Base-by-base conservation (phyloP, 2,329 filamentous ascomycete species). In the Trichoderma lentiforme region DNA sequence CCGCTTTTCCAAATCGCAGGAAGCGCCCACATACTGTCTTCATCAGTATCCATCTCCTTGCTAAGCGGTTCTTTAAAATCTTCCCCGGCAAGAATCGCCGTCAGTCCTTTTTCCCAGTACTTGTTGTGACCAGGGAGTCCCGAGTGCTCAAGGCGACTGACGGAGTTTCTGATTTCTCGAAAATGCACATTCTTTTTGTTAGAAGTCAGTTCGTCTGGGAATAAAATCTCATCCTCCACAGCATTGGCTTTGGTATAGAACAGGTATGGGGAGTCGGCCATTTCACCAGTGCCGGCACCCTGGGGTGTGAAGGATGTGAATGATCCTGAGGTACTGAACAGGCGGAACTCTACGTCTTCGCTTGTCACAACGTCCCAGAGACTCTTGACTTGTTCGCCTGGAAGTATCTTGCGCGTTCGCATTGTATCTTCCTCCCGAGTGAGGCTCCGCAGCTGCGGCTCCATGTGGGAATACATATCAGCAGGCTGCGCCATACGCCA, bases 171-270 rank as follows among this genome's bases (percentile, higher is more conserved):
- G 0, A 77, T 75, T 62, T 76, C 71, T 0, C 76, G 68, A 36
- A 79, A 79, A 1, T 74, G 72, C 3, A 73, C 72, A 2, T 30
- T 75, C 7, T 73, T 53, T 18, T 60, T 77, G 1, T 73, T 61
- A 0, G 73, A 71, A 3, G 6, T 57, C 0, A 73, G 26, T 30
- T 79, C 78, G 5, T 79, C 74, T 0, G 77, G 77, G 11, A 79
- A 79, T 15, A 79, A 36, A 6, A 79, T 61, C 2, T 56, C 68
- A 9, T 79, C 78, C 53, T 79, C 77, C 3, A 57, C 72, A 2
- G 58, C 61, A 21, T 78, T 76, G 12, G 71, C 76, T 7, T 76
- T 58, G 67, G 75, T 79, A 61, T 79, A 79, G 68, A 79, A 79
- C 62, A 76, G 65, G 61, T 79, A 78, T 1, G 72, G 71, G 0